Percentiles rank a stretch among this genome's conserved stretches.
Conservation (phyloP, 257 asterid species). For the Solanum medicagineum region DNA sequence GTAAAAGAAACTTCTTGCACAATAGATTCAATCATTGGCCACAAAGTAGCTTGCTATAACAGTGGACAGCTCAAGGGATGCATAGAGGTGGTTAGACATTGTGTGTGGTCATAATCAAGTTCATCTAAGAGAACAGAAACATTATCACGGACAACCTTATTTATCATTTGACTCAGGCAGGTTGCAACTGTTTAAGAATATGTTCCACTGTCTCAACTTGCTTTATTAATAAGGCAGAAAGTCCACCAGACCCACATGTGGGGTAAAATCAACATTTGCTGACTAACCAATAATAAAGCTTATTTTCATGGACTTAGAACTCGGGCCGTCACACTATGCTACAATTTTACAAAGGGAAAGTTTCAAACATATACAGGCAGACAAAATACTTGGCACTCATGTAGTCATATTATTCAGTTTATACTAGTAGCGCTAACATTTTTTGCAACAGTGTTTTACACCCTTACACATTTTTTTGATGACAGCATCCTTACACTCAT, state of each 20-base stretch:
- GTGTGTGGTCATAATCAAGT: background rate
- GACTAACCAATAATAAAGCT: background rate
- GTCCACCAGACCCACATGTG: background rate
- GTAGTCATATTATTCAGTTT: background rate
- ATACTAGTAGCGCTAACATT: background rate
- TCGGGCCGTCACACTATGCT: background rate
- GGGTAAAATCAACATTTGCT: background rate
- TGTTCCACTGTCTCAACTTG: background rate
- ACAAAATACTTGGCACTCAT: background rate
- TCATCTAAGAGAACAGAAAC: background rate
- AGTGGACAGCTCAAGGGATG: background rate
- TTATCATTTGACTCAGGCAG: background rate
- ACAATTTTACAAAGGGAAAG: background rate
- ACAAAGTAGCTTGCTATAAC: background rate
- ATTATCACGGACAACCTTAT: background rate
- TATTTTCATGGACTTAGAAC: too few species aligned
- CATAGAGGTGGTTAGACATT: background rate
- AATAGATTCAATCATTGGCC: background rate
- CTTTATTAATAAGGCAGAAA: background rate
- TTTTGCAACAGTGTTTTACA: background rate
- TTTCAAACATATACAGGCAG: background rate
- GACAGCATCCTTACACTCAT: background rate
- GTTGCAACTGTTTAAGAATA: background rate
- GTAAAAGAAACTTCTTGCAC: background rate
- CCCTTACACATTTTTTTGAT: background rate